These are phyloP conservation scores for Tubosaeta sp. DNA, from an alignment of 768 basidiomycete species.

Conservation along the genomic window DNA sequence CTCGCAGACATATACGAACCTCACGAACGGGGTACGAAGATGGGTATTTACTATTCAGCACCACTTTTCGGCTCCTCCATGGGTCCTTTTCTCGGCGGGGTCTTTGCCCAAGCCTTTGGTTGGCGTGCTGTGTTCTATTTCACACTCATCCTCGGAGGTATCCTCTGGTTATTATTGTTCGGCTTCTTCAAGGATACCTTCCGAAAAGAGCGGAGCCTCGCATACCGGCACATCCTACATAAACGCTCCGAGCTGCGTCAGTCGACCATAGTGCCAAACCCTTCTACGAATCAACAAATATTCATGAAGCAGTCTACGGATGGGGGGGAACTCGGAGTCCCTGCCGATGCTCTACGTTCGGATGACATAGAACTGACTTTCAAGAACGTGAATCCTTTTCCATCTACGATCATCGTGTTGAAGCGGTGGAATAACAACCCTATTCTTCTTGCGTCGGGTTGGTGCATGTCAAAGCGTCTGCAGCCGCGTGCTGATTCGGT, in stretches of 20 bases:
- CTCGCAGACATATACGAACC: constrained; percentile 79
- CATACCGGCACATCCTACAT: constrained; percentile 66
- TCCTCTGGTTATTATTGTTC: constrained; percentile 52
- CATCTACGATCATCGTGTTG: constrained; percentile 55
- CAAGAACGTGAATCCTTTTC: constrained; percentile 68
- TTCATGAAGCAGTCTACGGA: not conserved
- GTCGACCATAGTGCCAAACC: constrained; percentile 6
- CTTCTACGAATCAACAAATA: no score
- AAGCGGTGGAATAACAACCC: constrained; percentile 62
- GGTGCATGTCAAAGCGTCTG: not conserved
- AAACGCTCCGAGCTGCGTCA: constrained; percentile 32
- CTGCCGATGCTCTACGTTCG: not conserved
- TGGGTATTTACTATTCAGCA: constrained; percentile 80
- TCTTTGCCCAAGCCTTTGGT: constrained; percentile 56
- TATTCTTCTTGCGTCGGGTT: constrained; percentile 41
- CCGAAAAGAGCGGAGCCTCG: constrained; percentile 73
- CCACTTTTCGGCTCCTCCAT: constrained; percentile 68
- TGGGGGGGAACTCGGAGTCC: constrained; percentile 4
- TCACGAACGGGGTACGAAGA: constrained; percentile 72
- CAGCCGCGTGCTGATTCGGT: not conserved
- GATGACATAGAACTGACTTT: constrained; percentile 51
- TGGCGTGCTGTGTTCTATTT: constrained; percentile 92
- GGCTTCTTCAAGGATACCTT: constrained; percentile 79
- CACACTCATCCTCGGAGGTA: constrained; percentile 55
- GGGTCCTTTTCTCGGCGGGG: constrained; percentile 70